Conservation (phyloP, 2,329 filamentous ascomycete species). For the Colletotrichum abscissum region DNA sequence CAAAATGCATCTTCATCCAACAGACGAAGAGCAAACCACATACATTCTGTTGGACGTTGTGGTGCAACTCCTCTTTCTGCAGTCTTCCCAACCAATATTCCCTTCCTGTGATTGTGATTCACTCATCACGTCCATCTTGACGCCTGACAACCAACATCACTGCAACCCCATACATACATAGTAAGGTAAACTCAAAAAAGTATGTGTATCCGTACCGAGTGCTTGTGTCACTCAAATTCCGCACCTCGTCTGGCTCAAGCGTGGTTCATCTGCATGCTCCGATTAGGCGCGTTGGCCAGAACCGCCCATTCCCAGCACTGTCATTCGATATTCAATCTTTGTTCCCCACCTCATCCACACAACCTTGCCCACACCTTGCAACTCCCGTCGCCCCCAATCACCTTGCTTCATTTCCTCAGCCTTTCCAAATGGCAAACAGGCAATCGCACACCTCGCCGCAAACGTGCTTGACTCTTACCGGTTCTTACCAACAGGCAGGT, state of each 20-base stretch:
- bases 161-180: not conserved
- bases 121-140: not conserved
- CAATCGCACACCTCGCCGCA: not conserved
- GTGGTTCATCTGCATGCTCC: conserved; percentile 1
- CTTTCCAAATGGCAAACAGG: conserved; percentile 1
- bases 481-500: not conserved
- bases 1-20: not conserved
- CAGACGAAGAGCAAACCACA: not conserved
- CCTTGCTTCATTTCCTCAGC: not conserved
- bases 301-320: conserved; percentile 16
- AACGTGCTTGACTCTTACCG: not conserved
- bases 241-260: not conserved
- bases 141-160: not conserved
- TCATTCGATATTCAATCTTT: conserved; percentile 5
- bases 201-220: not conserved
- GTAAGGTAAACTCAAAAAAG: too few species aligned
- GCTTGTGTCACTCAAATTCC: not conserved
- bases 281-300: conserved; percentile 25
- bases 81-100: not conserved
- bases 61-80: not conserved
- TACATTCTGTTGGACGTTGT: conserved; percentile 3
- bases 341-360: conserved; percentile 15
- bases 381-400: conserved; percentile 11
- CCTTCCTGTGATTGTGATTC: not conserved
- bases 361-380: conserved; percentile 1